Base-by-base conservation (phyloP, 208 protist genomes). In the Angomonas desouzai region DNA sequence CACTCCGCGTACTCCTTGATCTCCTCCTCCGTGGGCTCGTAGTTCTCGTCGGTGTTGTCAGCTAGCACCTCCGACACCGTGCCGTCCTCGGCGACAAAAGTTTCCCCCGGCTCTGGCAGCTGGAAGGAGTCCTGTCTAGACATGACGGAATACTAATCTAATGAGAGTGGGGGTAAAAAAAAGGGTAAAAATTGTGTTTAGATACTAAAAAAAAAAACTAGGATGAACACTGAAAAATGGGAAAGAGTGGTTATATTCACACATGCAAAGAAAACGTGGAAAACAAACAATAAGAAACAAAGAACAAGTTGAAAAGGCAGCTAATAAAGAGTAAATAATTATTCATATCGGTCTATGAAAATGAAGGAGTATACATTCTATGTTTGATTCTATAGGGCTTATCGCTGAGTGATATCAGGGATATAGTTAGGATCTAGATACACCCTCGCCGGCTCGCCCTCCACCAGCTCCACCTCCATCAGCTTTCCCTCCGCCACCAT, bases 11-110 rank as follows among this genome's bases (percentile, higher is more conserved):
- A 98, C 70, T 97, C 89, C 27, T 81, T 34, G 47, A 98, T 77
- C 74, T 98, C 93, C 29, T 90, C 89, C 53, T 94, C 56, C 7
- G 93, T 93, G 0, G 97, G 95, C 62, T 96, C 85, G 67, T 98
- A 97, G 66, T 85, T 77, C 3, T 76, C 74, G 62, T 96, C 89
- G 13, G 91, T 62, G 57, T 77, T 70, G 34, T 97, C 89, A 27
- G 92, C 90, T 9, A 98, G 66, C 23, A 98, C 90, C 28, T 94
- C 75, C 28, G 87, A 93, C 7, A 91, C 79, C 22, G 84, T 91
- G 53, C 91, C 91, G 66, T 94, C 88, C 9, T 91, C 84, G 0
- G 68, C 79, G 27, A 85, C 69, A 64, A 90, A 96, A 33, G 70
- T 91, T 55, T 92, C 84, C 3, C 90, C 90, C 6, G 74, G 61